Conservation (phyloP, 202 grass and related monocot species). For the Panicum virgatum region DNA sequence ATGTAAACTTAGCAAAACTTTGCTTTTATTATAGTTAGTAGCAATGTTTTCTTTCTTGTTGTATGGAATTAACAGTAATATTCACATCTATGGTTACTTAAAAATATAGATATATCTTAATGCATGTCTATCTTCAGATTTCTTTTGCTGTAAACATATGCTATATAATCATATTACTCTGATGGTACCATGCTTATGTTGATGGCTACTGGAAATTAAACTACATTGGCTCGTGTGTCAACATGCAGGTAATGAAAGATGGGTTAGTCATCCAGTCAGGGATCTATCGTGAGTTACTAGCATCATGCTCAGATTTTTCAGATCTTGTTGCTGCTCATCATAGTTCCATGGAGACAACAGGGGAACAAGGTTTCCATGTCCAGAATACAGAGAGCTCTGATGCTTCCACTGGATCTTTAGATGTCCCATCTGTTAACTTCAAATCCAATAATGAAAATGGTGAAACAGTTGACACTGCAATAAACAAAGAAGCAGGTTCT, state of each 20-base stretch:
- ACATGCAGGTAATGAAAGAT: slow-evolving; percentile 54
- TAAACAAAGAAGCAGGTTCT: slow-evolving; percentile 34
- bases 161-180: not conserved
- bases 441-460: slow-evolving; percentile 33
- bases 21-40: not conserved
- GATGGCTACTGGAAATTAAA: slow-evolving; percentile 17
- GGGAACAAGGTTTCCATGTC: slow-evolving; percentile 2
- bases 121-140: not conserved
- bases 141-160: not conserved
- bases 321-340: slow-evolving; percentile 58
- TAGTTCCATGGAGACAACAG: slow-evolving; percentile 48
- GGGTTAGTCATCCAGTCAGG: slow-evolving; percentile 51
- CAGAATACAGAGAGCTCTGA: slow-evolving; percentile 28
- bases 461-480: not conserved
- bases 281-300: slow-evolving; percentile 48
- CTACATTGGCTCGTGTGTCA: not conserved
- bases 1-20: not conserved
- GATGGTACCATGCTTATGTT: not conserved
- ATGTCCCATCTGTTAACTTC: not conserved
- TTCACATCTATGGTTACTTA: not conserved
- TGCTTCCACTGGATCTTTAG: not conserved
- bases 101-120: not conserved
- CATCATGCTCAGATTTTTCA: slow-evolving; percentile 50
- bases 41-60: not conserved
- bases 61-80: not conserved